Percentiles rank a stretch among this genome's conserved stretches.
These are phyloP conservation scores for Botrytis deweyae DNA, from an alignment of 2,329 filamentous ascomycete genomes.

Conservation along the genomic window DNA sequence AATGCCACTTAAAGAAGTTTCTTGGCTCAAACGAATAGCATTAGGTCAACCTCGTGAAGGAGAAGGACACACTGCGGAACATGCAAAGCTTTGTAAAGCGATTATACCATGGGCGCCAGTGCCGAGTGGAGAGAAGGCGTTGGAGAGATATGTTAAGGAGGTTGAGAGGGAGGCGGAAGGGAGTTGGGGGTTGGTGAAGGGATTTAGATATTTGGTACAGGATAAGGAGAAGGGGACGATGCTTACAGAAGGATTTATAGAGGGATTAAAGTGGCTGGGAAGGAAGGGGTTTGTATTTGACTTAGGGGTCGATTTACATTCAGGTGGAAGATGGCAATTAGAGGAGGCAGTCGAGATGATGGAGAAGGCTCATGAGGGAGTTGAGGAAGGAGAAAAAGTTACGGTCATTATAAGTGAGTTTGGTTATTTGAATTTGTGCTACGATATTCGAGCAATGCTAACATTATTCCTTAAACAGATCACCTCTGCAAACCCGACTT, in stretches of 20 bases:
- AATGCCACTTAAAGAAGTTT: slow-evolving; percentile 69
- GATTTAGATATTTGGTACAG: slow-evolving; percentile 82
- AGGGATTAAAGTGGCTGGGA: slow-evolving; percentile 63
- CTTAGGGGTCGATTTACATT: slow-evolving; percentile 76
- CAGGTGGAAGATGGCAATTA: slow-evolving; percentile 72
- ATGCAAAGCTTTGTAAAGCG: slow-evolving; percentile 60
- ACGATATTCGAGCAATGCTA: slow-evolving; percentile 4
- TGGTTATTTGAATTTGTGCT: neutral
- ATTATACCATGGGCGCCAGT: slow-evolving; percentile 87
- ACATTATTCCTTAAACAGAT: slow-evolving; percentile 50
- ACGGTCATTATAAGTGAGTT: slow-evolving; percentile 39
- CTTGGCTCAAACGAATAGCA: slow-evolving; percentile 65
- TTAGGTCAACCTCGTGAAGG: slow-evolving; percentile 55
- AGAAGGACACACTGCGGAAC: slow-evolving; percentile 56
- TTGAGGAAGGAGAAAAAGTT: slow-evolving; percentile 56
- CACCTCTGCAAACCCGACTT: slow-evolving; percentile 89
- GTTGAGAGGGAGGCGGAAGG: slow-evolving; percentile 62
- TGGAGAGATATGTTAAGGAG: slow-evolving; percentile 64
- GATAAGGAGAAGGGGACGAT: slow-evolving; percentile 68
- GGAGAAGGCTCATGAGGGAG: slow-evolving; percentile 61
- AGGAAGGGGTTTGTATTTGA: slow-evolving; percentile 71
- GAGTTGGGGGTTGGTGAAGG: slow-evolving; percentile 65
- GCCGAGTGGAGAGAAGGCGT: slow-evolving; percentile 56
- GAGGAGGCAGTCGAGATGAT: slow-evolving; percentile 72
- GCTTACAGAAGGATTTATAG: slow-evolving; percentile 62